Evolutionary conservation across 148 eudicot genomes (phyloP).

Genomic region (Arctostaphylos glauca): DNA sequence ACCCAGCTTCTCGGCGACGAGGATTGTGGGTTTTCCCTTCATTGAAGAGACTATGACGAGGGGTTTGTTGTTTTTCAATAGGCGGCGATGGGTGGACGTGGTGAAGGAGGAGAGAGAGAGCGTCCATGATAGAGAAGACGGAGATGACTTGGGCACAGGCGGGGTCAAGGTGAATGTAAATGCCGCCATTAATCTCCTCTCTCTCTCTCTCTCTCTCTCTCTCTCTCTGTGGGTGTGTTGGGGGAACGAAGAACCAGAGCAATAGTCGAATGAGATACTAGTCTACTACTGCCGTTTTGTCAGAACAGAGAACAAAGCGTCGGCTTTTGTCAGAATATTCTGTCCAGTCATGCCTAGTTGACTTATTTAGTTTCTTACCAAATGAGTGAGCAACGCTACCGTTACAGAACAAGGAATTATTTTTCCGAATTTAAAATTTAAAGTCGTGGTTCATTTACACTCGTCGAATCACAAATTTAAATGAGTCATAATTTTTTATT

Average conservation of each 20-base stretch:
- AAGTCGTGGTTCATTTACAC: too few relatives aligned
- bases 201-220: background rate
- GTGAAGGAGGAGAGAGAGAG: slow-evolving; percentile 13
- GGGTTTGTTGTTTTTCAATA: background rate
- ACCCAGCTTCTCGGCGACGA: slow-evolving; percentile 15
- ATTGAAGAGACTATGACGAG: background rate
- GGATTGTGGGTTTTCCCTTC: slow-evolving; percentile 11
- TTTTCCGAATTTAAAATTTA: too few relatives aligned
- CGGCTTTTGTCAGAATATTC: too few relatives aligned
- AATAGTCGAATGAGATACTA: background rate
- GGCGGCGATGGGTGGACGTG: background rate
- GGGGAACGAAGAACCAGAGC: background rate
- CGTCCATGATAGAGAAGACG: slow-evolving; percentile 6
- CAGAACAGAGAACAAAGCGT: too few relatives aligned
- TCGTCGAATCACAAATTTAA: too few relatives aligned
- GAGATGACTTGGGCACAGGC: background rate
- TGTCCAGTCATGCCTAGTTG: too few relatives aligned
- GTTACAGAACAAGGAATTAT: too few relatives aligned
- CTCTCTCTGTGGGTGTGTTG: background rate
- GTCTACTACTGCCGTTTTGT: too few relatives aligned
- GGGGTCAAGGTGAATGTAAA: background rate
- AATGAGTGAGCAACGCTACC: too few relatives aligned
- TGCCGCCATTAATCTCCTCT: background rate
- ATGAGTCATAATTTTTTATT: too few relatives aligned
- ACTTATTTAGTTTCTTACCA: too few relatives aligned